phyloP scores from a whole-genome alignment of 2,329 filamentous ascomycete genomes.

The Penicillium sclerotigenum region DNA sequence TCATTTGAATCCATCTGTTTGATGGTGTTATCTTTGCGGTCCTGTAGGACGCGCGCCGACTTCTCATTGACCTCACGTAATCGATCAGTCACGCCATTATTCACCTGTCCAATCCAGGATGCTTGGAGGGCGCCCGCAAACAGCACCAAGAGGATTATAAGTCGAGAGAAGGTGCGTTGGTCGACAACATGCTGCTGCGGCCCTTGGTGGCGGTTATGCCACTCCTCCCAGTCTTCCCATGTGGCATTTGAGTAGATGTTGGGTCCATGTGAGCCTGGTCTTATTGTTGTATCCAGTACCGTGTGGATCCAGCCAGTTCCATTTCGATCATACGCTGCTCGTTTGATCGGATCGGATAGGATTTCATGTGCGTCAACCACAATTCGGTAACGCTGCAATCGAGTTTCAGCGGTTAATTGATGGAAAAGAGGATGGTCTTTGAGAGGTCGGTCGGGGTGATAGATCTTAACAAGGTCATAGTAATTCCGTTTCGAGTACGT shows the following conservation, averaged over 20 bases:
- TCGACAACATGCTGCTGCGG: slow-evolving; percentile 59
- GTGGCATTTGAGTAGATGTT: slow-evolving; percentile 71
- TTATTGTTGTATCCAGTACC: slow-evolving; percentile 67
- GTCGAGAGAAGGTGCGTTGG: slow-evolving; percentile 71
- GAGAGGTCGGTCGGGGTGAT: slow-evolving; percentile 75
- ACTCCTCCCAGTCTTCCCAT: slow-evolving; percentile 96
- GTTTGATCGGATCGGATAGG: slow-evolving; percentile 74
- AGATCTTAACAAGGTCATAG: slow-evolving; percentile 90
- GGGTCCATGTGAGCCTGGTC: slow-evolving; percentile 58
- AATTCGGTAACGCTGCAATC: slow-evolving; percentile 85
- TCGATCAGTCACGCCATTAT: slow-evolving; percentile 62
- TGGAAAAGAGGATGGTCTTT: slow-evolving; percentile 43
- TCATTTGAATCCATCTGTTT: slow-evolving; percentile 49
- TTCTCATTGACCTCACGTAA: slow-evolving; percentile 64
- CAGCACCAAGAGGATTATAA: slow-evolving; percentile 68
- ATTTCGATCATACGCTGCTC: slow-evolving; percentile 75
- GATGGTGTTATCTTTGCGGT: slow-evolving; percentile 51
- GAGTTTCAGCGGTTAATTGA: slow-evolving; percentile 57
- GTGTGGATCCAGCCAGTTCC: slow-evolving; percentile 73
- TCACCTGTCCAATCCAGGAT: slow-evolving; percentile 62
- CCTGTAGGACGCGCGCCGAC: slow-evolving; percentile 56
- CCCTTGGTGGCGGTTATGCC: slow-evolving; percentile 57
- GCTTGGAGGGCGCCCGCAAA: slow-evolving; percentile 71
- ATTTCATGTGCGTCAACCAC: slow-evolving; percentile 85
- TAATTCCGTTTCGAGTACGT: slow-evolving; percentile 80